Conservation (phyloP, 2,329 filamentous ascomycete species). For the Talaromyces sp. region DNA sequence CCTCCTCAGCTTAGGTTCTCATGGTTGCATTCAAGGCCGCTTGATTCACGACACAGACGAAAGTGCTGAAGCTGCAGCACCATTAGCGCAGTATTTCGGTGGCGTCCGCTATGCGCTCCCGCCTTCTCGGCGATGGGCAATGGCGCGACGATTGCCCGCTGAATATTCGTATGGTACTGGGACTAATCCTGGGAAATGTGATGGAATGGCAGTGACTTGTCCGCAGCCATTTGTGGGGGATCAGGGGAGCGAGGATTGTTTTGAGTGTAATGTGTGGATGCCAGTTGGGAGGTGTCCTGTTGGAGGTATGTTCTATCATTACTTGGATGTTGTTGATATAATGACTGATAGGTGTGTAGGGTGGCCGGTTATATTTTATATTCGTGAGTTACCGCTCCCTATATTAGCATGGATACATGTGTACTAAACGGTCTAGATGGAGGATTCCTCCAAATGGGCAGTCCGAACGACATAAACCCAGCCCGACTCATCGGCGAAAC, state of each 20-base stretch:
- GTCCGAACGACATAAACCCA: constrained; percentile 47
- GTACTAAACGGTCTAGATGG: constrained; percentile 40
- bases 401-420: not conserved
- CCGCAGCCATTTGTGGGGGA: constrained; percentile 47
- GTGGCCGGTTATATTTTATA: constrained; percentile 58
- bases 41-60: constrained; percentile 33
- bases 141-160: constrained; percentile 46
- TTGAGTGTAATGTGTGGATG: constrained; percentile 56
- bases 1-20: constrained; percentile 26
- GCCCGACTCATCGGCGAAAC: constrained; percentile 50
- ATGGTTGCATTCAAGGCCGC: constrained; percentile 50
- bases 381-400: constrained; percentile 40
- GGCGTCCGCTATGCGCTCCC: constrained; percentile 56
- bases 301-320: constrained; percentile 23
- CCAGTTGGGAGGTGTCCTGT: constrained; percentile 46
- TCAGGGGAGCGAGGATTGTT: constrained; percentile 52
- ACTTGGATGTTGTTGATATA: not conserved
- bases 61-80: not conserved
- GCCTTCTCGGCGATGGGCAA: constrained; percentile 49
- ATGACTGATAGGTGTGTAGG: constrained; percentile 28
- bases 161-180: constrained; percentile 52
- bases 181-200: constrained; percentile 46
- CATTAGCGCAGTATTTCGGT: constrained; percentile 48
- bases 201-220: constrained; percentile 41
- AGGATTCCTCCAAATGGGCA: constrained; percentile 57